A percentile compares a stretch with the other conserved stretches of the same genome.
Evolutionary conservation across 148 eudicot species (phyloP).

Genomic region (Chenopodium album): DNA sequence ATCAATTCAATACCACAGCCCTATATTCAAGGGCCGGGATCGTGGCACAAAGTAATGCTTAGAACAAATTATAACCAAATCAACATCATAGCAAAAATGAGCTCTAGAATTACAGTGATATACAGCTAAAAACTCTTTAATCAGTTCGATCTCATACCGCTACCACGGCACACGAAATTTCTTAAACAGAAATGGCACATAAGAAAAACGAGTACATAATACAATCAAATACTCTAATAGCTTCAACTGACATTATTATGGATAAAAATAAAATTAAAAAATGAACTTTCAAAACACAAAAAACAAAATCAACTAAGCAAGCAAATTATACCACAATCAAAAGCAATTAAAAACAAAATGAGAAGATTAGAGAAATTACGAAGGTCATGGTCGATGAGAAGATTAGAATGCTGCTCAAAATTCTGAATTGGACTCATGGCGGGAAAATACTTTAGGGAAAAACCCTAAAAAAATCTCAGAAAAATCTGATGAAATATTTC

Average conservation of each 20-base stretch:
- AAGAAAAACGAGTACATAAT: not conserved
- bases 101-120: not conserved
- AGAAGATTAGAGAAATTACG: conserved; percentile 33
- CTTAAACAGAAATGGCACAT: not conserved
- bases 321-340: not conserved
- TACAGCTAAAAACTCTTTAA: not conserved
- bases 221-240: not conserved
- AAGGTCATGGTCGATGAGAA: conserved; percentile 64
- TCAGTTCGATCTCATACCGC: not conserved
- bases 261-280: not conserved
- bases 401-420: conserved; percentile 90
- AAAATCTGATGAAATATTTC: conserved; percentile 1
- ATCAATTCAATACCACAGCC: not conserved
- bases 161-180: not conserved
- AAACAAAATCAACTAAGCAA: not conserved
- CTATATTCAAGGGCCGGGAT: too few species aligned
- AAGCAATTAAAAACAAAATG: not conserved
- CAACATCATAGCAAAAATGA: not conserved
- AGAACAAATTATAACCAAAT: not conserved
- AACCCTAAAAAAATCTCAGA: conserved; percentile 8
- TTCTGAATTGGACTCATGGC: conserved; percentile 92
- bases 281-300: not conserved
- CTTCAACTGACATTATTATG: not conserved
- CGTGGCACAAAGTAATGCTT: not conserved
- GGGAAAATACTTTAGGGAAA: conserved; percentile 10